These are phyloP conservation scores for Mollisiaceae sp. DNA, from an alignment of 2,329 filamentous ascomycete genomes.

Conservation along the genomic window DNA sequence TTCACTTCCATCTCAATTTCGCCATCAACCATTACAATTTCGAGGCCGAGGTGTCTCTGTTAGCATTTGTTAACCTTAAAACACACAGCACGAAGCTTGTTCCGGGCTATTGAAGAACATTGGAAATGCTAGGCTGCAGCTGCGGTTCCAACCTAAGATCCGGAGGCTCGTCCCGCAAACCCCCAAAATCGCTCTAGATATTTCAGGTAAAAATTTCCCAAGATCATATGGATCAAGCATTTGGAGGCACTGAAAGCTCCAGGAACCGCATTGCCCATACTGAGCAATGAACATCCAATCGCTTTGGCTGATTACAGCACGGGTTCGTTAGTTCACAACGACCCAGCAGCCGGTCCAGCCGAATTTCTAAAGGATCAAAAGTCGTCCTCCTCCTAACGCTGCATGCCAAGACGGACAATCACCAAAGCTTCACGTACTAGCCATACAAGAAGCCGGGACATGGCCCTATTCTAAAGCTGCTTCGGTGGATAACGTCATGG, in stretches of 20 bases:
- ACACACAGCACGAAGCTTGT: neutral
- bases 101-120: neutral
- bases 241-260: neutral
- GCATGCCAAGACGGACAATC: conserved; percentile 2
- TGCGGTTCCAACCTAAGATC: neutral
- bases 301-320: neutral
- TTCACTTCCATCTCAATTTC: neutral
- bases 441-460: neutral
- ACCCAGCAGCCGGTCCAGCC: conserved; percentile 3
- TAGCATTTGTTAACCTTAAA: neutral
- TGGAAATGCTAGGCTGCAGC: neutral
- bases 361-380: neutral
- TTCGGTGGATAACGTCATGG: conserved; percentile 4
- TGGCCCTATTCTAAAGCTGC: neutral
- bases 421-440: neutral
- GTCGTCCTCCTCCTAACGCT: neutral
- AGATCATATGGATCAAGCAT: neutral
- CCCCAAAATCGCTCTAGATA: neutral
- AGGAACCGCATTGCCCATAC: neutral
- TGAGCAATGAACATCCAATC: neutral
- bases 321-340: neutral
- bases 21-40: neutral
- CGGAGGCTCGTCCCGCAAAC: neutral
- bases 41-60: neutral
- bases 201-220: neutral